These are phyloP conservation scores for Amauroascus niger DNA, from an alignment of 2,329 filamentous ascomycete species.

Conservation along the genomic window DNA sequence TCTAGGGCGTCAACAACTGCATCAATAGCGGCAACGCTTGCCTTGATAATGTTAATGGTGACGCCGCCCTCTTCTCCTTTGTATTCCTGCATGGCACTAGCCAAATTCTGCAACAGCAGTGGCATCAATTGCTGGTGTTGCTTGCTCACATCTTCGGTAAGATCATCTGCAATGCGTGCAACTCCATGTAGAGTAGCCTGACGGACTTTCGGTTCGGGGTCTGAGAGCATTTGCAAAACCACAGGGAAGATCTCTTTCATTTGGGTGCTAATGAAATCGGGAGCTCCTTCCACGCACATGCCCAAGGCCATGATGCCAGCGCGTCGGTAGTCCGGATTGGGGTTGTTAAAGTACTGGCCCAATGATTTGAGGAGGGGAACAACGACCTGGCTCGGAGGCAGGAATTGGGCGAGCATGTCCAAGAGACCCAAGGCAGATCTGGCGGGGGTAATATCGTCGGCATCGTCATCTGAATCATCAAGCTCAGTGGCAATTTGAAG, in stretches of 20 bases:
- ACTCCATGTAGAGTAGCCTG: conserved; percentile 80
- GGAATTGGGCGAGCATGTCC: conserved; percentile 75
- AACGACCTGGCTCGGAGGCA: conserved; percentile 88
- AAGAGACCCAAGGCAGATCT: conserved; percentile 77
- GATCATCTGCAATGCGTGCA: conserved; percentile 82
- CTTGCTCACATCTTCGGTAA: conserved; percentile 77
- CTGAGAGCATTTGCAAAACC: conserved; percentile 70
- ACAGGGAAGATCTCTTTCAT: conserved; percentile 75
- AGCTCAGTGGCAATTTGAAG: conserved; percentile 87
- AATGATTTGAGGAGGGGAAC: conserved; percentile 84
- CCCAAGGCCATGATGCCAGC: conserved; percentile 86
- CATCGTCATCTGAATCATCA: conserved; percentile 52
- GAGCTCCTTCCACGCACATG: conserved; percentile 90
- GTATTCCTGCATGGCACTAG: conserved; percentile 62
- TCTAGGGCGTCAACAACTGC: conserved; percentile 80
- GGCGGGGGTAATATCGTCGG: conserved; percentile 78
- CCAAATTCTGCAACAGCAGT: conserved; percentile 77
- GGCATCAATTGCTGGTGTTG: conserved; percentile 79
- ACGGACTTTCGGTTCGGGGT: conserved; percentile 73
- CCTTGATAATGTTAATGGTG: conserved; percentile 76
- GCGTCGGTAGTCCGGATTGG: conserved; percentile 69
- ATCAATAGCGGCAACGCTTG: conserved; percentile 81
- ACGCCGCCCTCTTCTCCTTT: conserved; percentile 58
- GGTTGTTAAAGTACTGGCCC: conserved; percentile 65
- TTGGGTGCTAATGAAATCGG: conserved; percentile 94